phyloP scores from a whole-genome alignment of 352 stramenopile genomes.

The Peronospora belbahrii region DNA sequence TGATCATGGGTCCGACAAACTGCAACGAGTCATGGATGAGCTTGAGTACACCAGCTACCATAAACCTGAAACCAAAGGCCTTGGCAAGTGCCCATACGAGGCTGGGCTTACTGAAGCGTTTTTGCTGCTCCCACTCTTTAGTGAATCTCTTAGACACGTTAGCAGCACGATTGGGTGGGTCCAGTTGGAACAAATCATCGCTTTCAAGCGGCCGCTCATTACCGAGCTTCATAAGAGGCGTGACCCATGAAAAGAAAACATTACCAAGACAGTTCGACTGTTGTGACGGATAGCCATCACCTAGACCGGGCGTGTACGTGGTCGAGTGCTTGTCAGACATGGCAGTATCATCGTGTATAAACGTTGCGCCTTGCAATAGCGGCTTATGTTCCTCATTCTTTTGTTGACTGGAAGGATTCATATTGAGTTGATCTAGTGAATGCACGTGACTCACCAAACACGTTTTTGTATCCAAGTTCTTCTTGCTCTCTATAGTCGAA shows the following conservation, averaged over 20 bases:
- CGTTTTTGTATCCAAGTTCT: no score
- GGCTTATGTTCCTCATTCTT: background rate
- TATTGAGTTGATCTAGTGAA: no score
- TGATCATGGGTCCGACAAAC: constrained; percentile 51
- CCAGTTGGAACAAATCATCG: constrained; percentile 62
- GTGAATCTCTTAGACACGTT: constrained; percentile 34
- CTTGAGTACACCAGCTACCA: constrained; percentile 43
- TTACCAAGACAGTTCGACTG: constrained; percentile 38
- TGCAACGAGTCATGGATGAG: constrained; percentile 49
- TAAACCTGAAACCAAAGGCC: constrained; percentile 38
- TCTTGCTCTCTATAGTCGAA: no score
- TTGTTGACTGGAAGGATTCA: background rate
- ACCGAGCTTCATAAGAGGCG: constrained; percentile 64
- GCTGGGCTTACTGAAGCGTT: constrained; percentile 28
- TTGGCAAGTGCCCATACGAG: constrained; percentile 38
- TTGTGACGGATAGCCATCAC: constrained; percentile 48
- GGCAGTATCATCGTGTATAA: background rate
- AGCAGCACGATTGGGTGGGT: constrained; percentile 40
- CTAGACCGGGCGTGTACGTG: constrained; percentile 30
- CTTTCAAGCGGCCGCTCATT: constrained; percentile 54
- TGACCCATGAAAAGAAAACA: constrained; percentile 73
- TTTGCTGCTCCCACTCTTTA: constrained; percentile 36
- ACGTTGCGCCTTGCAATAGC: no score
- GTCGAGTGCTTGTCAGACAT: background rate
- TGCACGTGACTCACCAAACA: no score